Base-by-base conservation (phyloP, 176 grass and related monocot species). In the Oryza brachyantha region DNA sequence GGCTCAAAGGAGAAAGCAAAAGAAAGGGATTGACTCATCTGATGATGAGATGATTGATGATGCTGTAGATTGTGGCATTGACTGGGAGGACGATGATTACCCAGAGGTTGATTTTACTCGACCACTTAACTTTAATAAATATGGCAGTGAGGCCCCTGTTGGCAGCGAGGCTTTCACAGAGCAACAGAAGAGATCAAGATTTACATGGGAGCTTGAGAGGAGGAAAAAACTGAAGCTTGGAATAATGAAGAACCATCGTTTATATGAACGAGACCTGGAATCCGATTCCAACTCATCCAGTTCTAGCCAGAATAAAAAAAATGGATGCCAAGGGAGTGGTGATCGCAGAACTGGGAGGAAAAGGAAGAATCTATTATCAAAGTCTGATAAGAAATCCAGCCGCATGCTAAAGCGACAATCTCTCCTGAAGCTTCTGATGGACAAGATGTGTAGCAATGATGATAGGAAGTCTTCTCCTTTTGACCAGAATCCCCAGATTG, bases 361-460 rank as follows among this genome's bases (percentile, higher is more conserved):
- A 81, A 84, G 75, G 63, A 91, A 62, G 11, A 71, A 75, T 59
- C 29, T 25, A 35, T 64, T 42, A 12, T 69, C 54, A 39, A 91
- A 84, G 65, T 43, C 29, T 80, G 62, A 46, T 58, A 88, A 87
- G 42, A 91, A 80, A 66, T 72, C 81, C 13, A 81, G 66, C 72
- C 12, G 41, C 77, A 79, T 45, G 25, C 75, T 75, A 24, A 89
- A 91, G 85, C 24, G 80, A 9, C 75, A 87, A 78, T 84, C 89
- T 54, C 84, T 93, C 77, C 36, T 90, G 63, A 81, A 80, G 68
- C 79, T 93, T 73, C 74, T 93, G 73, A 79, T 91, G 66, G 84
- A 89, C 81, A 87, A 83, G 66, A 87, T 97, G 54, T 72, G 52
- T 29, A 26, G 34, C 29, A 62, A 90, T 40, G 85, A 68, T 62